These are phyloP conservation scores for Monotropa hypopitys DNA, from an alignment of 179 eudicot genomes.

Conservation along the genomic window DNA sequence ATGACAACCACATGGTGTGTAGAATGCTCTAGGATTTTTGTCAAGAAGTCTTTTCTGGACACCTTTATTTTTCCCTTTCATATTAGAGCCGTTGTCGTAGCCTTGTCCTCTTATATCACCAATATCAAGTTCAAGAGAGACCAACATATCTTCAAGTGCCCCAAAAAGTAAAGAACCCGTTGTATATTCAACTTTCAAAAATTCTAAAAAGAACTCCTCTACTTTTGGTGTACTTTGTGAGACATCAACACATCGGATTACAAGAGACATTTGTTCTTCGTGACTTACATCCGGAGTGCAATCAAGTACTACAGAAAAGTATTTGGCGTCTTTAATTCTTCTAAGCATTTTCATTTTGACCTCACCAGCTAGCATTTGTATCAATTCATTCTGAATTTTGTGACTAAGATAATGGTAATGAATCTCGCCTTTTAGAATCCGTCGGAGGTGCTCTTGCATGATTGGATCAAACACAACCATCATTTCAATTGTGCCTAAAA, in stretches of 20 bases:
- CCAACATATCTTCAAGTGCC: not conserved
- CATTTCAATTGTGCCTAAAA: too few relatives aligned
- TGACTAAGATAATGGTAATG: not conserved
- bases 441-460: too few relatives aligned
- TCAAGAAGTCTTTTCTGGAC: too few relatives aligned
- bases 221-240: not conserved
- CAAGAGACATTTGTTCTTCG: too few relatives aligned
- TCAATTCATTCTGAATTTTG: not conserved
- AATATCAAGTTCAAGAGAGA: not conserved
- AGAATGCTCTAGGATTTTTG: not conserved
- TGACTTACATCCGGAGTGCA: too few relatives aligned
- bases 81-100: too few relatives aligned
- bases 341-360: not conserved
- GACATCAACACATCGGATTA: too few relatives aligned
- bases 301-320: not conserved
- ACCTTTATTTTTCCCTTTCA: too few relatives aligned
- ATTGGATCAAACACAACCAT: too few relatives aligned
- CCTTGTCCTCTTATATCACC: not conserved
- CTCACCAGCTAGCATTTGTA: not conserved
- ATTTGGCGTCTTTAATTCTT: not conserved
- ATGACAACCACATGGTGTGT: not conserved
- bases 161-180: not conserved
- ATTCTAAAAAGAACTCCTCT: not conserved
- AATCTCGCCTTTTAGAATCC: not conserved
- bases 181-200: not conserved